Conservation (phyloP, 306 rosid genomes). For the Trifolium pratense region DNA sequence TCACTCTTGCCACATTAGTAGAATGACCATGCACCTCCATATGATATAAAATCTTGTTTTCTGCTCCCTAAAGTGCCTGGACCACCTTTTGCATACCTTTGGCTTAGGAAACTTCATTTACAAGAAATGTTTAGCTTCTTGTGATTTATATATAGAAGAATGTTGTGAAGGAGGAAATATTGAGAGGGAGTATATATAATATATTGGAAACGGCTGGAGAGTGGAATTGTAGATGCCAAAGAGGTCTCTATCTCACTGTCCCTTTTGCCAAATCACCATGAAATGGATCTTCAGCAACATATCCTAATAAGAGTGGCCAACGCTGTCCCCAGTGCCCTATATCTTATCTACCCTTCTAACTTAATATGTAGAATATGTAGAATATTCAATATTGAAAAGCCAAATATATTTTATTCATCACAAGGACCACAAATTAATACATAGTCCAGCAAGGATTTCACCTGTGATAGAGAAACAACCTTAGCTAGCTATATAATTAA, state of each 20-base stretch:
- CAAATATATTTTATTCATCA: slow-evolving; percentile 5
- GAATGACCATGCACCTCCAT: slow-evolving; percentile 65
- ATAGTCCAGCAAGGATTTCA: slow-evolving; percentile 5
- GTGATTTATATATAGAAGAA: slow-evolving; percentile 28
- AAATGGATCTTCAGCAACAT: slow-evolving; percentile 43
- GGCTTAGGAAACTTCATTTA: slow-evolving; percentile 40
- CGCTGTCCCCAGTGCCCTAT: slow-evolving; percentile 49
- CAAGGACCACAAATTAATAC: not conserved
- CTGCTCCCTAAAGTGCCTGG: slow-evolving; percentile 55
- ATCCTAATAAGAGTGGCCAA: slow-evolving; percentile 45
- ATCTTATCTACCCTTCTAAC: slow-evolving; percentile 39
- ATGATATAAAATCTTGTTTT: slow-evolving; percentile 63
- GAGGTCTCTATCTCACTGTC: slow-evolving; percentile 50
- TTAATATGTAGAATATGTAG: slow-evolving; percentile 13
- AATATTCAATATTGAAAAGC: not conserved
- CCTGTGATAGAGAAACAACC: slow-evolving; percentile 4
- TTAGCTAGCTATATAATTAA: not conserved
- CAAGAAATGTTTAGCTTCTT: slow-evolving; percentile 29
- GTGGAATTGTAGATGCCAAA: slow-evolving; percentile 45
- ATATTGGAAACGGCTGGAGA: slow-evolving; percentile 41
- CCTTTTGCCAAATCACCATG: slow-evolving; percentile 40
- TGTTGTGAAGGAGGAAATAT: slow-evolving; percentile 32
- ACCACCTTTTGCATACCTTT: slow-evolving; percentile 49
- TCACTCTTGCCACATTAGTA: slow-evolving; percentile 59
- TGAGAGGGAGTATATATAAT: slow-evolving; percentile 24